A percentile compares a stretch with the other conserved stretches of the same genome.
These are phyloP conservation scores for Acanthamoeba castellanii DNA, from an alignment of 208 protist genomes.

Conservation along the genomic window DNA sequence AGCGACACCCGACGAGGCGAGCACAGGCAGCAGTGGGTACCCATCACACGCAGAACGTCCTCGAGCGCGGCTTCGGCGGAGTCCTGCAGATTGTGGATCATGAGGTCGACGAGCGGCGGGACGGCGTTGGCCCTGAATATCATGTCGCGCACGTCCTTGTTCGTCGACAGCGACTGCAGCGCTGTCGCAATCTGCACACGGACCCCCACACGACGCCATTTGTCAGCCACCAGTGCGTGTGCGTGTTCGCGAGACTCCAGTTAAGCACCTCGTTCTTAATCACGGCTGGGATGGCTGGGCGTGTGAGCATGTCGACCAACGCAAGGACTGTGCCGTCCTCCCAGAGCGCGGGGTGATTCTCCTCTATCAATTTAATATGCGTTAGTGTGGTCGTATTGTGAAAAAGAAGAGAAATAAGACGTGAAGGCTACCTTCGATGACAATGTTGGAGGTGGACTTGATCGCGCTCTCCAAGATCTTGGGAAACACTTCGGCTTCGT, in stretches of 20 bases:
- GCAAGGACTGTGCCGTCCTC: background rate
- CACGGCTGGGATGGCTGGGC: background rate
- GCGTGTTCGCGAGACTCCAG: background rate
- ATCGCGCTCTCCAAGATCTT: constrained; percentile 20
- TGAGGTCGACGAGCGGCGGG: background rate
- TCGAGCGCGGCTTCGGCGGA: background rate
- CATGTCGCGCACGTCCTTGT: constrained; percentile 10
- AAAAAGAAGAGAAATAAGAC: background rate
- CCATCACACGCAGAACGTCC: background rate
- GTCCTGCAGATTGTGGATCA: background rate
- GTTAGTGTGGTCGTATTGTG: background rate
- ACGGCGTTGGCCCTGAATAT: constrained; percentile 14
- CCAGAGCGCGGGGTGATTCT: background rate
- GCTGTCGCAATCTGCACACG: background rate
- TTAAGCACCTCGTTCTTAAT: background rate
- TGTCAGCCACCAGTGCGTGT: background rate
- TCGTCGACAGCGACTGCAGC: background rate
- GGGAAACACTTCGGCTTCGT: background rate
- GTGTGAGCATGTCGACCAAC: background rate
- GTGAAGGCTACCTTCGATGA: background rate
- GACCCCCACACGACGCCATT: background rate
- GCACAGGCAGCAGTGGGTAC: background rate
- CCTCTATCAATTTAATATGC: background rate
- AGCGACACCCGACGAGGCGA: background rate
- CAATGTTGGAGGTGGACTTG: background rate